These are phyloP conservation scores for Tolypocladium album DNA, from an alignment of 2,329 filamentous ascomycete species.

Conservation along the genomic window DNA sequence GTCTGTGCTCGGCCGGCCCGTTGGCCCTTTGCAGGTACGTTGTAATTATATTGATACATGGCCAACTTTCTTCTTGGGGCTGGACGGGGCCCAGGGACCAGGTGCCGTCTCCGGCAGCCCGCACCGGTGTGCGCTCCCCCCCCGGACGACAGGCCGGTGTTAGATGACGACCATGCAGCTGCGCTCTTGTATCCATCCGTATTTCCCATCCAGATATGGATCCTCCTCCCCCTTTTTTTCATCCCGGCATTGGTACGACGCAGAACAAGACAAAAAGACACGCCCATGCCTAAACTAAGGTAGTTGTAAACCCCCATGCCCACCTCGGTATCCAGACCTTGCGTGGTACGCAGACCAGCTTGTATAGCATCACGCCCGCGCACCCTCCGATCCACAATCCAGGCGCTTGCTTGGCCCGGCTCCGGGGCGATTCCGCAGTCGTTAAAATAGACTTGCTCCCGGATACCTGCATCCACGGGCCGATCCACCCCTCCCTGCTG, in stretches of 20 bases:
- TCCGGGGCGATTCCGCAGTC: neutral
- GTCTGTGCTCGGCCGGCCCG: neutral
- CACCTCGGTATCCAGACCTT: neutral
- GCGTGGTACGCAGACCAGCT: neutral
- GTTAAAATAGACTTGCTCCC: conserved; percentile 1
- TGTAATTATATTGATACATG: too few species aligned
- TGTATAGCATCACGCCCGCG: neutral
- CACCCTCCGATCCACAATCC: neutral
- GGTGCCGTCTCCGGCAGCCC: neutral
- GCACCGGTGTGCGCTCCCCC: neutral
- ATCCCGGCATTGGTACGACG: neutral
- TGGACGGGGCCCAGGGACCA: neutral
- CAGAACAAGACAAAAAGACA: neutral
- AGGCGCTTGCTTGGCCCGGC: neutral
- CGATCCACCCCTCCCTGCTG: neutral
- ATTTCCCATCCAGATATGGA: neutral
- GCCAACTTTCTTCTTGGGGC: neutral
- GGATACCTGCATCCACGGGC: neutral
- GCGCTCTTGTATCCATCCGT: too few species aligned
- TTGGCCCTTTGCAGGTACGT: too few species aligned
- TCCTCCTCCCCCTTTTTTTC: neutral
- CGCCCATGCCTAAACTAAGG: neutral
- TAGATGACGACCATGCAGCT: neutral
- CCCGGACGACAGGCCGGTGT: neutral
- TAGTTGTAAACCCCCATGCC: neutral